Conservation (phyloP, 805 yeast genomes). For the Vanderwaltozyma yarrowii region DNA sequence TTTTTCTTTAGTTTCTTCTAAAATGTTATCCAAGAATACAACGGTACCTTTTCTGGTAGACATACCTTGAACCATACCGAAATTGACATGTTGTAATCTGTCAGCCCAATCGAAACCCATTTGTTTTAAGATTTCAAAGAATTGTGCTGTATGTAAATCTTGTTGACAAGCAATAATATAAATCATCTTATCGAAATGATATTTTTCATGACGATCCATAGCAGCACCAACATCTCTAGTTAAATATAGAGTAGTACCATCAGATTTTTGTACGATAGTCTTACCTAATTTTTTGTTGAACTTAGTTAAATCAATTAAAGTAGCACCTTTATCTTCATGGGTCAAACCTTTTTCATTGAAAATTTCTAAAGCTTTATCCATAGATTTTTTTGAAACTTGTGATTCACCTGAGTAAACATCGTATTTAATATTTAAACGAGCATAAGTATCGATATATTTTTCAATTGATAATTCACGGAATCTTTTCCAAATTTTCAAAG, state of each 20-base stretch:
- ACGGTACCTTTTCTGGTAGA: conserved; percentile 97
- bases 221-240: conserved; percentile 98
- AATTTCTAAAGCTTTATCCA: conserved; percentile 53
- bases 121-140: conserved; percentile 85
- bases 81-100: conserved; percentile 72
- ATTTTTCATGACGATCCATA: conserved; percentile 72
- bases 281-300: conserved; percentile 89
- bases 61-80: conserved; percentile 99
- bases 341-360: conserved; percentile 62
- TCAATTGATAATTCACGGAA: conserved; percentile 88
- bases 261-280: conserved; percentile 84
- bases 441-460: conserved; percentile 78
- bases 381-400: conserved; percentile 66
- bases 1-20: conserved; percentile 84
- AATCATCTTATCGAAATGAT: conserved; percentile 88
- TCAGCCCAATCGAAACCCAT: conserved; percentile 86
- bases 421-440: conserved; percentile 80
- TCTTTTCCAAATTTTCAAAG: conserved; percentile 68
- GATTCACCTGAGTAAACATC: conserved; percentile 95
- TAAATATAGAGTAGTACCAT: conserved; percentile 87
- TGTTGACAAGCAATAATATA: conserved; percentile 96
- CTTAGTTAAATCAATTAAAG: conserved; percentile 71
- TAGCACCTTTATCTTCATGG: conserved; percentile 85
- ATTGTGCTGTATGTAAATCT: conserved; percentile 88
- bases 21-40: conserved; percentile 88